Evolutionary conservation across 2,329 filamentous ascomycete genomes (phyloP), one percentile per base, ranked within the genome.

Genomic region (Trichoderma atroviride): DNA sequence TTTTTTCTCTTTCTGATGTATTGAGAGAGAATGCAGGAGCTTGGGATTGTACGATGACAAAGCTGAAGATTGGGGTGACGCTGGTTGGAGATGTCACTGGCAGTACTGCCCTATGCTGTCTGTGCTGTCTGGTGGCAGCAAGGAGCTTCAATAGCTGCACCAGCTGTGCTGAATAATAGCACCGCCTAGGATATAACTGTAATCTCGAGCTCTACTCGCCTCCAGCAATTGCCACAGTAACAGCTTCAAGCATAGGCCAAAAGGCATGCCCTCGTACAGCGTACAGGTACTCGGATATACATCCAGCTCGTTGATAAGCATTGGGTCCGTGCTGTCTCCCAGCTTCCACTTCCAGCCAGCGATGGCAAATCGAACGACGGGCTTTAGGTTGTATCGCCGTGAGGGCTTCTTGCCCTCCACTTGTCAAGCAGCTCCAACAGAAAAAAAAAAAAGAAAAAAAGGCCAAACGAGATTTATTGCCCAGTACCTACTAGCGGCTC

Each of bases 321-420:
- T 37, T 58, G 56, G 31, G 14, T 11, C 47, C 47, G 47, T 50
- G n/a, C 47, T n/a, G 47, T n/a, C 11, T 43, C 53, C 37, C 63
- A 68, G 55, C 64, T 68, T 68, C 64, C 64, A 43, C 64, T 68
- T 68, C 47, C 52, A 59, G 56, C 31, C 64, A 58, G 56, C n/a
- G 55, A 68, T 59, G 11, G 47, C 56, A 57, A 43, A 60, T 60
- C 56, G 47, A 60, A 50, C 64, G 43, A 68, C 55, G 64, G 64
- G 40, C 5, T 57, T 57, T 58, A 66, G 63, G 53, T 27, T 29
- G 63, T 66, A 66, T 58, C 63, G 33, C 63, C 63, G 63, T 66
- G 63, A 68, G 66, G 66, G 66, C 58, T 68, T 68, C 66, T 43
- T 62, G 66, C 66, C 66, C 66, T 68, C 66, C 57, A 68, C 66